These are phyloP conservation scores for Pogostemon cablin DNA, from an alignment of 257 asterid species.

Conservation along the genomic window DNA sequence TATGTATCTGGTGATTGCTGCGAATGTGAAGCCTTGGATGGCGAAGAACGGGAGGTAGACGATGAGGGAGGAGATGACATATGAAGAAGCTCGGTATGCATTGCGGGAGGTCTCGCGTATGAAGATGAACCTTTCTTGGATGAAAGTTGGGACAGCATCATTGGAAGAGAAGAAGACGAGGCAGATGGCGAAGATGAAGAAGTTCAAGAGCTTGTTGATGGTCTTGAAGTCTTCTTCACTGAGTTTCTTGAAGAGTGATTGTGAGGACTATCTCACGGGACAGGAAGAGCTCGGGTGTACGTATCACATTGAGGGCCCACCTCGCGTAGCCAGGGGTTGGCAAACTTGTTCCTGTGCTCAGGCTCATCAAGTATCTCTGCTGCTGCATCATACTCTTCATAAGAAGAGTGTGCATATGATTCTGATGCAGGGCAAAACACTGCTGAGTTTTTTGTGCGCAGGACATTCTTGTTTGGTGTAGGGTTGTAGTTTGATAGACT, in stretches of 20 bases:
- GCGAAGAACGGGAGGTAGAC: slow-evolving; percentile 90
- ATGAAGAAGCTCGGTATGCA: slow-evolving; percentile 77
- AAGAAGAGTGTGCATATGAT: slow-evolving; percentile 37
- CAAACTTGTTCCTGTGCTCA: slow-evolving; percentile 57
- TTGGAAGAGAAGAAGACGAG: slow-evolving; percentile 83
- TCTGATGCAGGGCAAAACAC: slow-evolving; percentile 48
- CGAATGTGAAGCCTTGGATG: slow-evolving; percentile 78
- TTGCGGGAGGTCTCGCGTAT: slow-evolving; percentile 88
- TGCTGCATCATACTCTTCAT: slow-evolving; percentile 47
- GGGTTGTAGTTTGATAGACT: slow-evolving; percentile 41
- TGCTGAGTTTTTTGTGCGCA: slow-evolving; percentile 37
- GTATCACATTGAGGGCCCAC: slow-evolving; percentile 70
- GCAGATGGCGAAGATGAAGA: slow-evolving; percentile 81
- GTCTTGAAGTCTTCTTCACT: slow-evolving; percentile 44
- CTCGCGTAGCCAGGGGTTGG: slow-evolving; percentile 83
- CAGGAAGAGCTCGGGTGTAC: slow-evolving; percentile 83
- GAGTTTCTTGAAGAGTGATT: slow-evolving; percentile 65
- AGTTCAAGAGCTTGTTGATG: slow-evolving; percentile 68
- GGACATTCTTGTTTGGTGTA: slow-evolving; percentile 40
- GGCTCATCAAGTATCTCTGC: slow-evolving; percentile 78
- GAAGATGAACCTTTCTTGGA: slow-evolving; percentile 86
- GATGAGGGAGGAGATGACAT: slow-evolving; percentile 79
- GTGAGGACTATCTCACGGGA: slow-evolving; percentile 72
- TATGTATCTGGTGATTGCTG: slow-evolving; percentile 58
- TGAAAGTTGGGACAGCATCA: slow-evolving; percentile 89